Evolutionary conservation across 257 asterid genomes (phyloP), one percentile per base, ranked within the genome.

Genomic region (Gardenia jasminoides): DNA sequence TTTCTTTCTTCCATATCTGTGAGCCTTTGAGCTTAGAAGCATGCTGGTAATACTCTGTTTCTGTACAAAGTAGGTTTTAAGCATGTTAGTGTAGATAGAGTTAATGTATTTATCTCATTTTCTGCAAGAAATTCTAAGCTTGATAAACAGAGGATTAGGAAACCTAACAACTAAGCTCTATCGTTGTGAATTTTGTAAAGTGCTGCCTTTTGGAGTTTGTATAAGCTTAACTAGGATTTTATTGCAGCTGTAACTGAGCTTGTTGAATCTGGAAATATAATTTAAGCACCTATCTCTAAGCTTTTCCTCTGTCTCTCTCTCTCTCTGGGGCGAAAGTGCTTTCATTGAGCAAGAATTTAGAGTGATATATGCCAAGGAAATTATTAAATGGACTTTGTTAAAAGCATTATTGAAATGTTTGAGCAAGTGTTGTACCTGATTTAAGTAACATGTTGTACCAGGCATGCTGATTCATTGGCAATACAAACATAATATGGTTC

Each of bases 1-100:
- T 56, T 43, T 77, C 65, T 43, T 68, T 52, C 50, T 44, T 70
- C 76, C 67, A 46, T 76, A 58, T 72, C 54, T 71, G 20, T 48
- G 56, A 46, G 62, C 73, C 72, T 72, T 46, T 62, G 19, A 43
- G 72, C 33, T 4, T 54, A 20, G n/a, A 54, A 74, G 58, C 59
- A 22, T 74, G 50, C 20, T 17, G 67, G 9, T 41, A 39, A 7
- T 76, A 44, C 39, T 12, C 26, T 76, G 50, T 31, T 10, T 16
- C 41, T 31, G 6, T 19, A 52, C 13, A 28, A 6, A 43, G 7
- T 8, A 16, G 19, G 31, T 65, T 65, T 65, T 46, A 36, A 33
- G 24, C 17, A 17, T 43, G 7, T 61, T 33, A 47, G 17, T 72
- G 36, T 70, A 39, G 69, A 41, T 47, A 78, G 47, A 33, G 28